A percentile compares a stretch with the other conserved stretches of the same genome.
Evolutionary conservation across 2,329 filamentous ascomycete genomes (phyloP).

Genomic region (Aspergillus caelatus): DNA sequence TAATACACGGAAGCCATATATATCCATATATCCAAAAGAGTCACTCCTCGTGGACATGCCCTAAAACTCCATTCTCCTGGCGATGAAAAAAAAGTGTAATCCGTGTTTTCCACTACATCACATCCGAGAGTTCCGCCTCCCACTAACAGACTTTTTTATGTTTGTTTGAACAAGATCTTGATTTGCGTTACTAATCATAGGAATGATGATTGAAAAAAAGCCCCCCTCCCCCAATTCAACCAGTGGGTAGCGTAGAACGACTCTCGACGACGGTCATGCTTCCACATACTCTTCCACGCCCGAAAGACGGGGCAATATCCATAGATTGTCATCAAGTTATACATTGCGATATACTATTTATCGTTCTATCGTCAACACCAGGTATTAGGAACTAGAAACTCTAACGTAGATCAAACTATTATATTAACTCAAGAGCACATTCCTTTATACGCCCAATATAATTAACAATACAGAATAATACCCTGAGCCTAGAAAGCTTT

Average conservation of each 20-base stretch:
- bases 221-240: too few relatives aligned
- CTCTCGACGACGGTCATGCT: neutral
- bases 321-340: neutral
- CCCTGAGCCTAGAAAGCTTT: constrained; percentile 9
- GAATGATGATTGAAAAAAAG: neutral
- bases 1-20: neutral
- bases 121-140: neutral
- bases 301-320: neutral
- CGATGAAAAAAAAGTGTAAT: neutral
- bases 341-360: neutral
- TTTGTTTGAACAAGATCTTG: neutral
- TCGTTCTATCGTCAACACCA: neutral
- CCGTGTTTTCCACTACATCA: neutral
- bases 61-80: neutral
- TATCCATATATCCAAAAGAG: neutral
- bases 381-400: neutral
- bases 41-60: neutral
- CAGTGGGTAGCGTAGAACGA: neutral
- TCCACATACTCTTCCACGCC: neutral
- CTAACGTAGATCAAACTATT: neutral
- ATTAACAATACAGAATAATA: constrained; percentile 5
- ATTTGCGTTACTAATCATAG: neutral
- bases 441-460: constrained; percentile 6
- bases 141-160: neutral
- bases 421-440: neutral